phyloP scores from a whole-genome alignment of 169 alveolate genomes.

The Plasmodium fragile region DNA sequence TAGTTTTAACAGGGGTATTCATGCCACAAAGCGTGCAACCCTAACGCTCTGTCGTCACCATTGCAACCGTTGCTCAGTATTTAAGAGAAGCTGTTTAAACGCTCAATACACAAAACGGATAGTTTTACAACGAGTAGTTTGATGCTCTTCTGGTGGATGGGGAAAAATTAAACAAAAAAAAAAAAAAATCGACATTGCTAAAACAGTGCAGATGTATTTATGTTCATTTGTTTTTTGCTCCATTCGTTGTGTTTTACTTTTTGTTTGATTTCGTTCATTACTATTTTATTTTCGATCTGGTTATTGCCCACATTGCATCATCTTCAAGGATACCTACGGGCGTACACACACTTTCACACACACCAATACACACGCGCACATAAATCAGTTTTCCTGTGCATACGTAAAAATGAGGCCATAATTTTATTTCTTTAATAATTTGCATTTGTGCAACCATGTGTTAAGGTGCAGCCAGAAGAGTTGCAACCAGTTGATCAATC shows the following conservation, averaged over 20 bases:
- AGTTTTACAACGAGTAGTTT: neutral
- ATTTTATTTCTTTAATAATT: neutral
- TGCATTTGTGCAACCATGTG: neutral
- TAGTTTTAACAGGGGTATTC: neutral
- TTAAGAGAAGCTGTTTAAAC: neutral
- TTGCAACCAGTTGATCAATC: neutral
- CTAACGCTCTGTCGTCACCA: neutral
- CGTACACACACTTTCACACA: neutral
- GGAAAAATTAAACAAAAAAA: neutral
- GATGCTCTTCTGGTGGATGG: neutral
- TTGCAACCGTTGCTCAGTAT: neutral
- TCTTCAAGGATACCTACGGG: neutral
- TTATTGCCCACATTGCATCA: neutral
- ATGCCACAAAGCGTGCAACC: constrained; percentile 5
- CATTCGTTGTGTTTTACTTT: neutral
- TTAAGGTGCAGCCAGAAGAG: neutral
- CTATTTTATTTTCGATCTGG: neutral
- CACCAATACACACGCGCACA: neutral
- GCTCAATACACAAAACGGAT: neutral
- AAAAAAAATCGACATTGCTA: neutral
- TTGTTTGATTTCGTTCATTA: neutral
- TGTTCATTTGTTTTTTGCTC: constrained; percentile 2
- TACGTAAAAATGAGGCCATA: constrained; percentile 1
- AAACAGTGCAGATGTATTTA: neutral
- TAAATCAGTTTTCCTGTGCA: neutral